phyloP scores from a whole-genome alignment of 1,284 basidiomycete species.

The Termitomyces sp. region DNA sequence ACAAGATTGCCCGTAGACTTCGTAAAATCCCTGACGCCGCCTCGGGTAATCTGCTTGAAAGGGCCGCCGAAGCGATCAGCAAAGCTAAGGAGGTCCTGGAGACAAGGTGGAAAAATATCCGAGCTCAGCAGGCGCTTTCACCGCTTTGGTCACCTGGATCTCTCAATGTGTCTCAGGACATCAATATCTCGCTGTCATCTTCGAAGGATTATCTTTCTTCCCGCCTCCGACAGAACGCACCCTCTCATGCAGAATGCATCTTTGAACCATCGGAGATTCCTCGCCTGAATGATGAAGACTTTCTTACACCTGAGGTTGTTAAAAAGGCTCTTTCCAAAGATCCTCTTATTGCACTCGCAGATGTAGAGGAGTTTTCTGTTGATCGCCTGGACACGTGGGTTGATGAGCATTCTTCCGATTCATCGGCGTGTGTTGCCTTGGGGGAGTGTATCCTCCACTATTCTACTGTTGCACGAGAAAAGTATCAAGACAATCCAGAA shows the following conservation, averaged over 20 bases:
- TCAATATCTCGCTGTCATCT: background rate
- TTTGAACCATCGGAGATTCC: background rate
- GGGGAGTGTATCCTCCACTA: constrained; percentile 26
- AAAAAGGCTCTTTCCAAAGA: constrained; percentile 10
- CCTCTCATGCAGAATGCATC: background rate
- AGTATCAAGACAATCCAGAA: constrained; percentile 35
- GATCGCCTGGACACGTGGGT: constrained; percentile 29
- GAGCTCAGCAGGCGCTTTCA: background rate
- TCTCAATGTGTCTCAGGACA: background rate
- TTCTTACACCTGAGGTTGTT: constrained; percentile 3
- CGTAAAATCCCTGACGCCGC: background rate
- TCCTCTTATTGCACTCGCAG: constrained; percentile 22
- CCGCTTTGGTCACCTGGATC: background rate
- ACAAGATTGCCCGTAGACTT: background rate
- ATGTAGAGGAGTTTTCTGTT: constrained; percentile 31
- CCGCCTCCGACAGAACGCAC: background rate
- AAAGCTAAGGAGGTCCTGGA: background rate
- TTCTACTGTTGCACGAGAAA: constrained; percentile 18
- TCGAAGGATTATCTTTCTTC: background rate
- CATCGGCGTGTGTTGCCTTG: constrained; percentile 16
- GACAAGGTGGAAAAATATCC: background rate
- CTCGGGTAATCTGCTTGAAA: background rate
- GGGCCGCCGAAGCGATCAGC: background rate
- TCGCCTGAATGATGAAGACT: constrained; percentile 12
- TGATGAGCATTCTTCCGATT: constrained; percentile 5